Evolutionary conservation across 306 rosid species (phyloP), one percentile per base, ranked within the genome.

Genomic region (Canavalia ensiformis): DNA sequence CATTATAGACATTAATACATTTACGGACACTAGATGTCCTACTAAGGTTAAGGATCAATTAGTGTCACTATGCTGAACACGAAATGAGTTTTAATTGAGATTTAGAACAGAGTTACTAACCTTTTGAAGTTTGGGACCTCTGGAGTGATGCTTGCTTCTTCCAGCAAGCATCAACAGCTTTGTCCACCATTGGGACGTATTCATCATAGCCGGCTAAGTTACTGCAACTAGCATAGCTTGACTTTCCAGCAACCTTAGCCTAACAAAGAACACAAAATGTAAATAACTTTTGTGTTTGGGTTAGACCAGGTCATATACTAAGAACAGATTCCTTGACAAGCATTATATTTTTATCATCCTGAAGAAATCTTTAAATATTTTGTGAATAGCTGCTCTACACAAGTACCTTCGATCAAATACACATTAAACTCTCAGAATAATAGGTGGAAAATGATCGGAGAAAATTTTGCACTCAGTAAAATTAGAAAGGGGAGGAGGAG

Each of bases 171-270:
- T 95, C 99, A 80, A 95, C 99, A 56, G 98, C 86, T 89, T 95
- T 95, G 90, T 95, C 99, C 69, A 95, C 98, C 94, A 95, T 90
- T 65, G 99, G 99, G 75, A 95, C 89, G 72, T 93, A 95, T 77
- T 93, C 99, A 80, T 93, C 98, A 84, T 91, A 93, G 51, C 96
- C 96, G 11, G 90, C 71, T 68, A 95, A 89, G 84, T 44, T 86
- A 75, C 87, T 84, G 11, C 18, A 84, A 81, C 85, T 87, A n/a
- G 84, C 89, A 77, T 78, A 88, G 82, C 82, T 89, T 64, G 92
- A 83, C 88, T 91, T 89, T 77, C 98, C 98, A 63, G 79, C 90
- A 9, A 84, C 86, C 87, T 88, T 93, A 59, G 94, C 88, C 99
- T 95, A 86, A 60, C 56, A 82, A 66, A 25, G 50, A 68, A 77